Evolutionary conservation across 306 rosid species (phyloP).

Genomic region (Vachellia pachyceras): DNA sequence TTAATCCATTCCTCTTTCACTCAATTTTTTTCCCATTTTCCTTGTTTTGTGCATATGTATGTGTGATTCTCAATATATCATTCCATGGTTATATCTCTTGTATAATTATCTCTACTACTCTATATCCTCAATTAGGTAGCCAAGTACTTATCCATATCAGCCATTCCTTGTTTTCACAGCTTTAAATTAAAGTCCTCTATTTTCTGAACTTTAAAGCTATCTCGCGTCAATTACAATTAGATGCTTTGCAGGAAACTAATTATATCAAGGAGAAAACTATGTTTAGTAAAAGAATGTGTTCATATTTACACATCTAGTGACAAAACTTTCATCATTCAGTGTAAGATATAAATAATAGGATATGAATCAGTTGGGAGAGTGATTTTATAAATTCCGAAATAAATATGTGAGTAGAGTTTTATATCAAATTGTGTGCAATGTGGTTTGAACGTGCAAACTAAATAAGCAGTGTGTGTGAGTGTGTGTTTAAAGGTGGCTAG

Average conservation of each 20-base stretch:
- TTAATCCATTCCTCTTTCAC: conserved; percentile 33
- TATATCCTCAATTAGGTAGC: neutral
- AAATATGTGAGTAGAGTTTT: no score
- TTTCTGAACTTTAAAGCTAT: neutral
- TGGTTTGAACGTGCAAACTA: no score
- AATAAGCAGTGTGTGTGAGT: no score
- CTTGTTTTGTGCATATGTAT: neutral
- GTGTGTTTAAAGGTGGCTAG: neutral
- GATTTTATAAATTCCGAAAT: no score
- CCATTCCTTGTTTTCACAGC: neutral
- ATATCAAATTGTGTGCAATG: no score
- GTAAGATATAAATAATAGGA: no score
- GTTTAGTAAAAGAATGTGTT: neutral
- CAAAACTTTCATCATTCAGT: neutral
- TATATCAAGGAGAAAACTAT: neutral
- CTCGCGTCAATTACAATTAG: neutral
- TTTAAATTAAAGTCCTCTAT: neutral
- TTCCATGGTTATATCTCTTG: neutral
- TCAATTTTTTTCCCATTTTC: conserved; percentile 25
- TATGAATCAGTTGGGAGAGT: no score
- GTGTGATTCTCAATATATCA: neutral
- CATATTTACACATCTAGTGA: neutral
- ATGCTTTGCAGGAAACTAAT: neutral
- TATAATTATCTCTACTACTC: neutral
- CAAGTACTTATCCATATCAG: neutral